Percentiles rank a stretch among this genome's conserved stretches.
phyloP scores from a whole-genome alignment of 768 basidiomycete species.

The Mycena rebaudengoi region DNA sequence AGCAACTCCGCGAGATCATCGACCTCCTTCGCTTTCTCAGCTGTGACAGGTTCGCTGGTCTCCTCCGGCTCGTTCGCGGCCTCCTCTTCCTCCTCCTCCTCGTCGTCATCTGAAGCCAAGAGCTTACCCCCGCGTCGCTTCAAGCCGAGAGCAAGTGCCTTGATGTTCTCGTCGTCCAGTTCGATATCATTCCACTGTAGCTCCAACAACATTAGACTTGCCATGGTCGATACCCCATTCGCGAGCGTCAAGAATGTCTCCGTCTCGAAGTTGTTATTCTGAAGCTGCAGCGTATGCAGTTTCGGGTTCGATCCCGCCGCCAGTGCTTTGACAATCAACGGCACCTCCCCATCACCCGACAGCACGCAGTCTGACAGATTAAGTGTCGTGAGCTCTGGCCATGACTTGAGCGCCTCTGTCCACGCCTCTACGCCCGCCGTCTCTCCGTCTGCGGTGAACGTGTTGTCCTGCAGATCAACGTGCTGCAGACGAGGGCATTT shows the following conservation, averaged over 20 bases:
- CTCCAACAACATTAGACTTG: conserved; percentile 73
- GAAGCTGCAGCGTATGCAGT: conserved; percentile 80
- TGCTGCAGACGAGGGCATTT: conserved; percentile 71
- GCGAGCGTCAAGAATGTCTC: conserved; percentile 74
- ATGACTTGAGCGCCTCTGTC: conserved; percentile 70
- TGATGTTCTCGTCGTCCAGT: conserved; percentile 73
- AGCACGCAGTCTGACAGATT: conserved; percentile 94
- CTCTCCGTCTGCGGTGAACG: conserved; percentile 72
- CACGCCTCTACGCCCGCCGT: conserved; percentile 59
- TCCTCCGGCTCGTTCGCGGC: conserved; percentile 39
- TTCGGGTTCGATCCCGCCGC: conserved; percentile 75
- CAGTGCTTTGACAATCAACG: conserved; percentile 67
- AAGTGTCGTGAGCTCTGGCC: conserved; percentile 79
- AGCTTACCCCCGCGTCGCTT: conserved; percentile 74
- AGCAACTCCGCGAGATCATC: conserved; percentile 74
- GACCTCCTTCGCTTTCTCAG: conserved; percentile 45
- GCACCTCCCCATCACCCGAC: conserved; percentile 81
- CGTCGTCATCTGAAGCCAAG: conserved; percentile 79
- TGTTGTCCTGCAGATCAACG: conserved; percentile 94
- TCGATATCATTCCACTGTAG: conserved; percentile 92
- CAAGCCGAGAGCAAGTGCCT: conserved; percentile 60
- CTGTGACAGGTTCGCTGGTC: conserved; percentile 30
- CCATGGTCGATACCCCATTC: conserved; percentile 67
- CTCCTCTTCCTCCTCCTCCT: conserved; percentile 46
- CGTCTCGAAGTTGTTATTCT: conserved; percentile 91